These are phyloP conservation scores for Cyberlindnera mississippiensis DNA, from an alignment of 805 yeast genomes.

Conservation along the genomic window DNA sequence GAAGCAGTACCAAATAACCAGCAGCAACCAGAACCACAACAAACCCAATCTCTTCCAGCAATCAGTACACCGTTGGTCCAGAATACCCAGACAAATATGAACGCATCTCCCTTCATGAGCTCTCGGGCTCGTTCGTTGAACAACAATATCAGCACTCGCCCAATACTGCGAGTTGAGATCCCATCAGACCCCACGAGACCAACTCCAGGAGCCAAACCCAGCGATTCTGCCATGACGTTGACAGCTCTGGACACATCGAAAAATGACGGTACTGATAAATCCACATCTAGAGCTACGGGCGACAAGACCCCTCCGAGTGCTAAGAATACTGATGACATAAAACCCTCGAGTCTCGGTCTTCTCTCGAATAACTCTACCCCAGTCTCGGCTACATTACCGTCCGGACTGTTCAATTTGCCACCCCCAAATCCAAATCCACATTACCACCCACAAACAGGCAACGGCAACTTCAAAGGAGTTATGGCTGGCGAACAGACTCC, in stretches of 20 bases:
- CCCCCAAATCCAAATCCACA: slow-evolving; percentile 31
- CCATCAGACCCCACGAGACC: slow-evolving; percentile 16
- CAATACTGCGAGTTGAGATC: slow-evolving; percentile 27
- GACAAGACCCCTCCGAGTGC: slow-evolving; percentile 18
- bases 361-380: slow-evolving; percentile 28
- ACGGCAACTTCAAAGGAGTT: slow-evolving; percentile 23
- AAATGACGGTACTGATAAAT: slow-evolving; percentile 6
- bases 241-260: slow-evolving; percentile 16
- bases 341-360: slow-evolving; percentile 18
- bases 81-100: slow-evolving; percentile 1
- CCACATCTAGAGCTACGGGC: slow-evolving; percentile 2
- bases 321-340: slow-evolving; percentile 14
- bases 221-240: slow-evolving; percentile 17
- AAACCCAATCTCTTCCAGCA: slow-evolving; percentile 4
- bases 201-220: slow-evolving; percentile 2
- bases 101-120: slow-evolving; percentile 11
- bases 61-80: slow-evolving; percentile 5
- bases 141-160: slow-evolving; percentile 24
- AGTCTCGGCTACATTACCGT: slow-evolving; percentile 31
- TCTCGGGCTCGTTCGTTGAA: slow-evolving; percentile 24
- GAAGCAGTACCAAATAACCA: slow-evolving; percentile 8
- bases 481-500: slow-evolving; percentile 63
- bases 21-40: slow-evolving; percentile 1
- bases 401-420: slow-evolving; percentile 30
- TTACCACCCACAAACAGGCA: slow-evolving; percentile 19